Base-by-base conservation (phyloP, 2,329 filamentous ascomycete species). In the Sporothrix variecibatus region DNA sequence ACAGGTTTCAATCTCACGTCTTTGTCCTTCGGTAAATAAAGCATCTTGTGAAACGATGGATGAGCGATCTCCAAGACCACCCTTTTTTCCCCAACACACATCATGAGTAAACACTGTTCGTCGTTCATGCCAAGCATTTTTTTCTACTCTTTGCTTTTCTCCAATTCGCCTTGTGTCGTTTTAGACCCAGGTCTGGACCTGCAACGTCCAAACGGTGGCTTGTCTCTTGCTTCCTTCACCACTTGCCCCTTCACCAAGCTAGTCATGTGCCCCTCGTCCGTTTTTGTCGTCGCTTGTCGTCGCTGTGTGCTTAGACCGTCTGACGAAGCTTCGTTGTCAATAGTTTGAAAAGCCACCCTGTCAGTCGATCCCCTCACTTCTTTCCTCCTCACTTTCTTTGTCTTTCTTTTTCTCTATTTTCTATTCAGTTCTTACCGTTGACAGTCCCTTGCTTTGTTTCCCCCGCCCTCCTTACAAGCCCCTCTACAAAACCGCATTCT, bases 311-410 rank as follows among this genome's bases (percentile, higher is more conserved):
- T 20, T 40, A 40, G 60, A 23, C 60, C 34, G 20, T 15, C 8
- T 40, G 60, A 64, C 31, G 40, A 43, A 43, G 31, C 60, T n/a
- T 15, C n/a, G 60, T 43, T 23, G 60, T 64, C 60, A 64, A 64
- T 23, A 43, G 34, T 64, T 4, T n/a, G 40, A 34, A 34, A 40
- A 64, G 34, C 60, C 34, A 26, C 60, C 6, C 26, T 34, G 56
- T 34, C 60, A 40, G 34, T 23, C 60, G 20, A 12, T 26, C 20
- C n/a, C 34, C 60, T 64, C 34, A 7, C 34, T 43, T 15, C 2
- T 51, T 58, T 34, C 34, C 53, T 11, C 20, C n/a, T 15, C 53
- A 11, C n/a, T 58, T 26, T 34, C 26, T 60, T 31, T 58, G 53
- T 26, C 23, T 34, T 34, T 15, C 31, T 31, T 15, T 40, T 15